phyloP scores from a whole-genome alignment of 2,329 filamentous ascomycete genomes.

The Exserohilum rostratum region DNA sequence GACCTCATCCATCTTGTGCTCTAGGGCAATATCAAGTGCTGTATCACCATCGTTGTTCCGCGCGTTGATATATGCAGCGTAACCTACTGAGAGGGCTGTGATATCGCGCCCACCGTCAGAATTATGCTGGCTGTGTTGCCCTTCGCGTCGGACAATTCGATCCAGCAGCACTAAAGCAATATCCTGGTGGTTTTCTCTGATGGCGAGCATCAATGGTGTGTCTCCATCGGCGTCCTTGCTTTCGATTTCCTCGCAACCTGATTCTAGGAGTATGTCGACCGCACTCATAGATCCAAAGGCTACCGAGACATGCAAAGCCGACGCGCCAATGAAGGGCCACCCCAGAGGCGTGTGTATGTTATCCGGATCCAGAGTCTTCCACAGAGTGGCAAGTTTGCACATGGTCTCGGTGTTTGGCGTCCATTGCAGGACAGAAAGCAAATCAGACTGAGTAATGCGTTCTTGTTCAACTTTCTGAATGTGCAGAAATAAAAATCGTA shows the following conservation, averaged over 20 bases:
- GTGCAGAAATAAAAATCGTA: not conserved
- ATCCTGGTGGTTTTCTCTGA: not conserved
- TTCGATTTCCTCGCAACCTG: not conserved
- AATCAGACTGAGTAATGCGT: not conserved
- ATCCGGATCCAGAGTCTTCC: not conserved
- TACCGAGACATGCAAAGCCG: not conserved
- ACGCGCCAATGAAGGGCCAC: not conserved
- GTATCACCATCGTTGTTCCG: conserved; percentile 14
- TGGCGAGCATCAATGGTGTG: not conserved
- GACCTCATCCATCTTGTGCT: not conserved
- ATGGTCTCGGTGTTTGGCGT: not conserved
- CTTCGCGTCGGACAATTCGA: not conserved
- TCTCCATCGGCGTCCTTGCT: not conserved
- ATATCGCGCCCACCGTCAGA: not conserved
- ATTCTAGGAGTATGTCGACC: not conserved
- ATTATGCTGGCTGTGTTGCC: not conserved
- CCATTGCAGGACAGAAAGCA: not conserved
- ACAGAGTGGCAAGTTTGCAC: not conserved
- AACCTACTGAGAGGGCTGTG: not conserved
- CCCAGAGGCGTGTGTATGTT: not conserved
- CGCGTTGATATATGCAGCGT: conserved; percentile 6
- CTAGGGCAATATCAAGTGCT: conserved; percentile 13
- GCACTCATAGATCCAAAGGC: not conserved
- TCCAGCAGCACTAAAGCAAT: not conserved
- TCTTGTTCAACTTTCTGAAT: not conserved